These are phyloP conservation scores for Afroboletus lepidellus DNA, from an alignment of 1,284 basidiomycete genomes.

Conservation along the genomic window DNA sequence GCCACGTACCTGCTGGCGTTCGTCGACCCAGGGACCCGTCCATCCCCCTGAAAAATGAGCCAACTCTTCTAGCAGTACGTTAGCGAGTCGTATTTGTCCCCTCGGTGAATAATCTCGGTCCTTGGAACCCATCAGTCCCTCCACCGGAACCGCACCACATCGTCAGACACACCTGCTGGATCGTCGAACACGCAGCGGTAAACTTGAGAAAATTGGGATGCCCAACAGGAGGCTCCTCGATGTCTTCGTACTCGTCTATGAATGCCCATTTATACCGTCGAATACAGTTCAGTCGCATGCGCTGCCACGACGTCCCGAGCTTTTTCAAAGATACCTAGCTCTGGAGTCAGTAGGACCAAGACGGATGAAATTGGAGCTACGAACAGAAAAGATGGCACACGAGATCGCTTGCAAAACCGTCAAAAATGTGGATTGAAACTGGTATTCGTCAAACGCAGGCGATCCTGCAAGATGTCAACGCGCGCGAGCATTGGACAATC, in stretches of 20 bases:
- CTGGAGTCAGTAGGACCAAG: background rate
- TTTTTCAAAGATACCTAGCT: slow-evolving; percentile 37
- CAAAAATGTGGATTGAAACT: slow-evolving; percentile 49
- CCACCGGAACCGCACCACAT: background rate
- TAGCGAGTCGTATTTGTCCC: slow-evolving; percentile 42
- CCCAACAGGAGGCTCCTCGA: slow-evolving; percentile 41
- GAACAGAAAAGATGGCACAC: slow-evolving; percentile 47
- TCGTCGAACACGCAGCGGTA: slow-evolving; percentile 35
- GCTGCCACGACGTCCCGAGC: slow-evolving; percentile 35
- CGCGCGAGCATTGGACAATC: background rate
- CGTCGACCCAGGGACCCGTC: slow-evolving; percentile 40
- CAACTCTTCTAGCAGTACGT: slow-evolving; percentile 36
- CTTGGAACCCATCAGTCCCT: slow-evolving; percentile 18
- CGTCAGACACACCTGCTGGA: slow-evolving; percentile 35
- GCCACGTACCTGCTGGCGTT: slow-evolving; percentile 30
- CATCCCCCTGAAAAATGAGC: slow-evolving; percentile 32
- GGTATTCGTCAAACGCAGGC: slow-evolving; percentile 44
- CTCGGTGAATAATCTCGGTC: slow-evolving; percentile 37
- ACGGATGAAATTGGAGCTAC: slow-evolving; percentile 11
- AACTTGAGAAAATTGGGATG: slow-evolving; percentile 47
- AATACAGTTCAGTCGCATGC: slow-evolving; percentile 49
- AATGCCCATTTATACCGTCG: slow-evolving; percentile 78
- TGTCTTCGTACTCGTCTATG: slow-evolving; percentile 48
- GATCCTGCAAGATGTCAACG: slow-evolving; percentile 37
- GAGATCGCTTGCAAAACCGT: slow-evolving; percentile 55